Evolutionary conservation across 148 eudicot genomes (phyloP).

Genomic region (Persicaria tinctoria): DNA sequence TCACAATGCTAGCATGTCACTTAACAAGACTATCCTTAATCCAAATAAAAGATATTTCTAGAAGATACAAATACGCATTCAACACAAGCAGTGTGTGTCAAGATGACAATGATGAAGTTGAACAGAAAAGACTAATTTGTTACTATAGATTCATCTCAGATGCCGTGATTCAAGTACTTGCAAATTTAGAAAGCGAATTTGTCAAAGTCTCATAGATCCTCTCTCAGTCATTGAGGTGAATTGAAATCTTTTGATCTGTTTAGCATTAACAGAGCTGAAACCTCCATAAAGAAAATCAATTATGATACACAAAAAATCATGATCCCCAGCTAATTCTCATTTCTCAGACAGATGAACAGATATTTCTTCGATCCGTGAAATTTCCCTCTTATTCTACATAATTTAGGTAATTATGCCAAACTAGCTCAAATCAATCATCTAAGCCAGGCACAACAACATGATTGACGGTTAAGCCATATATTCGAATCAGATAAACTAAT

Average conservation of each 20-base stretch:
- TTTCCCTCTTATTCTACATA: background rate
- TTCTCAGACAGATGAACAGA: background rate
- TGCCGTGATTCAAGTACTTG: background rate
- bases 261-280: background rate
- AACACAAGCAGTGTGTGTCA: too few relatives aligned
- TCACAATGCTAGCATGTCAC: too few relatives aligned
- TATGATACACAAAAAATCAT: background rate
- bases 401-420: background rate
- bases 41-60: too few relatives aligned
- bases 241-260: background rate
- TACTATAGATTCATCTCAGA: background rate
- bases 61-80: too few relatives aligned
- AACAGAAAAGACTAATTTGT: background rate
- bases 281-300: background rate
- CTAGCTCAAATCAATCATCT: background rate
- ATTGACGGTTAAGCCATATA: background rate
- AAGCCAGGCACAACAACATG: background rate
- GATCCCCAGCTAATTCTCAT: background rate
- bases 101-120: too few relatives aligned
- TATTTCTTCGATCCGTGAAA: background rate
- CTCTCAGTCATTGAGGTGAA: background rate
- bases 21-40: too few relatives aligned
- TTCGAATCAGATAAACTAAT: background rate
- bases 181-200: background rate
- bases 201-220: background rate